Evolutionary conservation across 169 alveolate genomes (phyloP), one percentile per base, ranked within the genome.

Genomic region (Plasmodium malariae): DNA sequence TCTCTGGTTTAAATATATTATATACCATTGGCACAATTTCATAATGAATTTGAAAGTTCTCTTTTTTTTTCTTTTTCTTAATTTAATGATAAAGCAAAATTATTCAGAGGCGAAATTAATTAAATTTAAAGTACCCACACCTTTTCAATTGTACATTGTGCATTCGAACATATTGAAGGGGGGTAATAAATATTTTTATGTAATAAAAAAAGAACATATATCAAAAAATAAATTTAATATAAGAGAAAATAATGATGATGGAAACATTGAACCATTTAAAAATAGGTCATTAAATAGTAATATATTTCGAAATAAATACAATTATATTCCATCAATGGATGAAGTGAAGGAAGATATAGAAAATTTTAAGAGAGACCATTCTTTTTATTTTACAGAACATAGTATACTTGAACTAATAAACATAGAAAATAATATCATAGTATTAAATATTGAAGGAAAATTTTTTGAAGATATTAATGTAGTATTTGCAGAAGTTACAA

Each of bases 381-480:
- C 90, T n/a, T 80, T 65, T 65, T 80, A 80, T 57, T 80, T 80
- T 71, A 80, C 90, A 1, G 90, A 80, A 37, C 90, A 80, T 40
- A 80, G 90, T 67, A 80, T 80, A 80, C 83, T 80, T n/a, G 90
- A 80, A 80, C 57, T 70, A 43, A 60, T 80, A 34, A 80, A 43
- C 14, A 70, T 80, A 80, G 90, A 80, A 67, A 51, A 80, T 80
- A 80, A 80, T 32, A 80, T 80, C 28, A 45, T 80, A 57, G 83
- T 80, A 17, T 21, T 80, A 43, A 80, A 80, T 43, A 80, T 80
- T 49, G 90, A 80, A 70, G 90, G 90, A 54, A 49, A 65, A 30
- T 80, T 80, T 67, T 80, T 67, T 59, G 90, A 80, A 80, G 90
- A 80, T 36, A 63, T 80, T 45, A 80, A 80, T 43, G 72, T 80